phyloP scores from a whole-genome alignment of 495 filamentous ascomycete species.

The Staphylotrichum longicolle region DNA sequence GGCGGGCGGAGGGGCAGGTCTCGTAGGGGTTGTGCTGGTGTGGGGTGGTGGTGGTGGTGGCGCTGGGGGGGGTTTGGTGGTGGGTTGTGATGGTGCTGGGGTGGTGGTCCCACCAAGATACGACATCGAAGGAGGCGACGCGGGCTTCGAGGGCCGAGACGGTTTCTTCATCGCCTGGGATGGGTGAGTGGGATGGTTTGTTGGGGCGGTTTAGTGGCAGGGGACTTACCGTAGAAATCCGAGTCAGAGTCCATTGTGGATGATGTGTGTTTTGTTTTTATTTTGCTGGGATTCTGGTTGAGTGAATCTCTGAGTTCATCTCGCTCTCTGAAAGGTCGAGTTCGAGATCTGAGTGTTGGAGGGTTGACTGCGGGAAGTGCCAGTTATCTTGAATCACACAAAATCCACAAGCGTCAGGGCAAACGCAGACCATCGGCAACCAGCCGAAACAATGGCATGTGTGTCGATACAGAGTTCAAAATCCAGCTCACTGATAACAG shows the following conservation, averaged over 20 bases:
- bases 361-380: no score
- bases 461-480: no score
- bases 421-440: no score
- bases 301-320: no score
- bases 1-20: conserved; percentile 42
- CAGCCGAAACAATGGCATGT: no score
- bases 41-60: conserved; percentile 13
- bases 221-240: conserved; percentile 63
- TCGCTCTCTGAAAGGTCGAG: no score
- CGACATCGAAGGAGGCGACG: conserved; percentile 43
- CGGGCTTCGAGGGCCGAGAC: conserved; percentile 34
- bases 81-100: conserved; percentile 7
- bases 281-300: neutral
- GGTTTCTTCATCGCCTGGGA: conserved; percentile 54
- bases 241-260: conserved; percentile 58
- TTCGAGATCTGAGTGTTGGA: neutral
- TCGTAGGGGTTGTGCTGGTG: conserved; percentile 47
- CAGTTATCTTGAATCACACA: no score
- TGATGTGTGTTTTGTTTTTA: neutral
- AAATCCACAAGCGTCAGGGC: no score
- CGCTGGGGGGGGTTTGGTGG: neutral
- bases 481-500: no score
- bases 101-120: conserved; percentile 33
- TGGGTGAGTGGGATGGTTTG: conserved; percentile 23
- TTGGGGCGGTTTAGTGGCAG: neutral